phyloP scores from a whole-genome alignment of 2,329 filamentous ascomycete genomes.

The Fusarium lateritium region DNA sequence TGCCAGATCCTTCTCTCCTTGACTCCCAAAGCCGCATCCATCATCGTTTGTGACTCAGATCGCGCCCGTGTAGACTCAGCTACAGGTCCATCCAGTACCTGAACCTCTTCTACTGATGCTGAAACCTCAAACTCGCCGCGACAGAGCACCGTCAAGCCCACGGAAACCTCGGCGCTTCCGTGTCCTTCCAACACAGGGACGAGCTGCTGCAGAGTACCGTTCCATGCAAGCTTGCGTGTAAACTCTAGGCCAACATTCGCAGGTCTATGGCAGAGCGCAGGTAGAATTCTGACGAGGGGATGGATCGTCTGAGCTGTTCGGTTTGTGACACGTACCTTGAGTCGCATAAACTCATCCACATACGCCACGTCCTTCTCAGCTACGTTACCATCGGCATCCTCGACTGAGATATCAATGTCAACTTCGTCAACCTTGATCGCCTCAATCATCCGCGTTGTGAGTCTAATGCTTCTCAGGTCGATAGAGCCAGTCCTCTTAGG shows the following conservation, averaged over 20 bases:
- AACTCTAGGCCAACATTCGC: constrained; percentile 83
- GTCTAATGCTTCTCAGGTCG: constrained; percentile 81
- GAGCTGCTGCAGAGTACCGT: constrained; percentile 83
- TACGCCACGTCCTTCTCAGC: constrained; percentile 48
- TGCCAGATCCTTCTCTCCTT: constrained; percentile 77
- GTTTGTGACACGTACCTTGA: constrained; percentile 82
- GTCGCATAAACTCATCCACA: constrained; percentile 72
- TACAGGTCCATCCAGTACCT: constrained; percentile 62
- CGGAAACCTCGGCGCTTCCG: constrained; percentile 70
- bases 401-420: constrained; percentile 74
- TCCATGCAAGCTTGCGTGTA: constrained; percentile 86
- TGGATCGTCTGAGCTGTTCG: constrained; percentile 76
- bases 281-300: constrained; percentile 82
- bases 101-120: constrained; percentile 85
- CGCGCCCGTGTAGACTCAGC: constrained; percentile 55
- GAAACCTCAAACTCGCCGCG: constrained; percentile 87
- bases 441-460: constrained; percentile 85
- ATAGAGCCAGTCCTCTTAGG: constrained; percentile 74
- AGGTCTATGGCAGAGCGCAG: constrained; percentile 80
- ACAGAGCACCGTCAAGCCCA: constrained; percentile 83
- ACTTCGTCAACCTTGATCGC: constrained; percentile 86
- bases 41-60: constrained; percentile 69
- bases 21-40: constrained; percentile 71
- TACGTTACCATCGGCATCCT: constrained; percentile 49
- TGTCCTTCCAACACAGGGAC: constrained; percentile 75